Base-by-base conservation (phyloP, 371 early-diverging fungal genomes). In the Rhizopus delemar region DNA sequence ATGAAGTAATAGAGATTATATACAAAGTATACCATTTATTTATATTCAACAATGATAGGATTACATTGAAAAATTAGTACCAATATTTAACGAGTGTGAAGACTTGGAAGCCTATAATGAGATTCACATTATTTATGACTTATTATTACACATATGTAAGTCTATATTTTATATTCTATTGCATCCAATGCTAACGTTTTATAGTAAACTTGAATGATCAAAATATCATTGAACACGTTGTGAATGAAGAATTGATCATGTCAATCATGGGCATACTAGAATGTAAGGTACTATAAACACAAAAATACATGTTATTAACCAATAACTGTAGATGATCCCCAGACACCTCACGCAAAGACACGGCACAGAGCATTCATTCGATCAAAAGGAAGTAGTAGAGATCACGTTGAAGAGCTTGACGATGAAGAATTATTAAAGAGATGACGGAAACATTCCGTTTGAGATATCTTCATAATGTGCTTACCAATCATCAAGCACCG, bases 381-480 rank as follows among this genome's bases (percentile, higher is more conserved):
- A 5, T 74, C 90, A 60, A 81, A 93, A 73, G 82, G 83, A 65
- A 55, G 57, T 5, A 13, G 41, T 13, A 16, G 8, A 28, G 45
- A 53, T 7, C 54, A 53, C 8, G 34, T 57, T 6, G 46, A 41
- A 34, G 48, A 50, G 3, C 86, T 96, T 28, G 73, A 78, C 15
- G 87, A 92, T 46, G 68, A 76, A 5, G 71, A 75, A 1, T 82
- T 91, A 9, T 83, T 38, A 68, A 71, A 50, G 91, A 92, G 65
- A 92, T 95, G 43, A 87, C 89, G 36, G 90, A 91, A 55, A 87
- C 89, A 0, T 93, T 91, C 59, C 86, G 96, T 5, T 62, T 93
- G 4, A 91, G 89, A 59, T 97, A 86, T 56, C 75, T 97, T 11
- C 88, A 90, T 51, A 93, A 93, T 63, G 87, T 88, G 0, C 90